These are phyloP conservation scores for Ambrosiella cleistominuta DNA, from an alignment of 2,329 filamentous ascomycete genomes.

Conservation along the genomic window DNA sequence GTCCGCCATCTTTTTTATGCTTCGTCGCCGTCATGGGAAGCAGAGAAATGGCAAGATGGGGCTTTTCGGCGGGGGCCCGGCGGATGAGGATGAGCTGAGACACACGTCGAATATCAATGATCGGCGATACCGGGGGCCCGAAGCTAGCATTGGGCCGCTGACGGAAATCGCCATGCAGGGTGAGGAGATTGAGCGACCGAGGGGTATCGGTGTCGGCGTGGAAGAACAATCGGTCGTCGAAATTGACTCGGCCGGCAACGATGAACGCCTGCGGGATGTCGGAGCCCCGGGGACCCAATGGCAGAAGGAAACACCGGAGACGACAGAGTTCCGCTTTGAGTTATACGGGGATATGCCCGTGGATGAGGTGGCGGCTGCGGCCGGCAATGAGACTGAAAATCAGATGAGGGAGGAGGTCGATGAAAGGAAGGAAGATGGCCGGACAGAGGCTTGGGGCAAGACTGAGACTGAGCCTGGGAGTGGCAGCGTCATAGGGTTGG, in stretches of 20 bases:
- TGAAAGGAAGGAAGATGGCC: neutral
- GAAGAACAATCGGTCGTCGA: conserved; percentile 20
- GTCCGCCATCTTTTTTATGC: conserved; percentile 20
- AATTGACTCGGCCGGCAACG: neutral
- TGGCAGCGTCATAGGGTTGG: no score
- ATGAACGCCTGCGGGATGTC: neutral
- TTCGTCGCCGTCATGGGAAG: neutral
- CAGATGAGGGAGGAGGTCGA: neutral
- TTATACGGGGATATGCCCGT: conserved; percentile 20
- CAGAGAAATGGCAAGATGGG: neutral
- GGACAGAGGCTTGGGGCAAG: no score
- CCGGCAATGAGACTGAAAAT: neutral
- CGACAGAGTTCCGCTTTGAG: conserved; percentile 18
- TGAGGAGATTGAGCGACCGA: neutral
- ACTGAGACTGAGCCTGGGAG: no score
- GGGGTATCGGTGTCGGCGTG: conserved; percentile 12
- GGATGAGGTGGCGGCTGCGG: neutral
- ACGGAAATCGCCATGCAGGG: conserved; percentile 20
- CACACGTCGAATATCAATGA: neutral
- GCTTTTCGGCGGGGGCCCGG: neutral
- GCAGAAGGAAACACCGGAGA: conserved; percentile 15
- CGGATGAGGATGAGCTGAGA: no score
- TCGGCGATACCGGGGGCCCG: conserved; percentile 20
- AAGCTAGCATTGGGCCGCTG: conserved; percentile 29
- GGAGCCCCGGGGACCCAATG: neutral